A percentile compares a stretch with the other conserved stretches of the same genome.
Conservation (phyloP, 106 monocot genomes). For the Xerophyta viscosa region DNA sequence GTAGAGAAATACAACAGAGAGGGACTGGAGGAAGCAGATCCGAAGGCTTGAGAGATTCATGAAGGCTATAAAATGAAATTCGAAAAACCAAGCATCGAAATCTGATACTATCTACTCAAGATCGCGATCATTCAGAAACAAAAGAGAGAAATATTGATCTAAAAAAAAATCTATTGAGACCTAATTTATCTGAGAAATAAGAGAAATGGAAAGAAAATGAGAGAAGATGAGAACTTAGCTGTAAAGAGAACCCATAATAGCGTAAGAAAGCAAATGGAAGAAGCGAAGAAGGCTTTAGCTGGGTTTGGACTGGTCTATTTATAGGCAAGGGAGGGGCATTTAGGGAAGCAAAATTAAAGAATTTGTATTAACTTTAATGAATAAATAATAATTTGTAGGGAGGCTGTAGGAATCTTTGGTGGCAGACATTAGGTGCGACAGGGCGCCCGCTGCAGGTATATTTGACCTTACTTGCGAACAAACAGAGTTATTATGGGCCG, state of each 20-base stretch:
- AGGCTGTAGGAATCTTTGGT: not conserved
- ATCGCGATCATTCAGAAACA: not conserved
- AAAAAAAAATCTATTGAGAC: not conserved
- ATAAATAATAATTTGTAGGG: not conserved
- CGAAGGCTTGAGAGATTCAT: slow-evolving; percentile 40
- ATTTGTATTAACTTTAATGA: not conserved
- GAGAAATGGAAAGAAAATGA: not conserved
- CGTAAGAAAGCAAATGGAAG: not conserved
- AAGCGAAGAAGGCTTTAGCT: not conserved
- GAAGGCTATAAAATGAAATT: not conserved
- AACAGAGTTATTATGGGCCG: not conserved
- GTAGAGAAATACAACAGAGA: slow-evolving; percentile 77
- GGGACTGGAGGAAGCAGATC: slow-evolving; percentile 58
- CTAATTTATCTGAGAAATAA: not conserved
- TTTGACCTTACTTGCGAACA: not conserved
- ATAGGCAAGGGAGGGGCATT: not conserved
- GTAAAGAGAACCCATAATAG: not conserved
- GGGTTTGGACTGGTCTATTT: not conserved
- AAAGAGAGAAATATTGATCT: not conserved
- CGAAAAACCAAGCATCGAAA: not conserved
- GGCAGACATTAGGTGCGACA: not conserved
- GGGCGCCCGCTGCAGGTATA: too few relatives aligned
- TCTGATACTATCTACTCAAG: not conserved
- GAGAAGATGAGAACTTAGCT: slow-evolving; percentile 1
- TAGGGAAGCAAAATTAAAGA: not conserved